A percentile compares a stretch with the other conserved stretches of the same genome.
Evolutionary conservation across 768 basidiomycete genomes (phyloP).

Genomic region (Lactarius quietus): DNA sequence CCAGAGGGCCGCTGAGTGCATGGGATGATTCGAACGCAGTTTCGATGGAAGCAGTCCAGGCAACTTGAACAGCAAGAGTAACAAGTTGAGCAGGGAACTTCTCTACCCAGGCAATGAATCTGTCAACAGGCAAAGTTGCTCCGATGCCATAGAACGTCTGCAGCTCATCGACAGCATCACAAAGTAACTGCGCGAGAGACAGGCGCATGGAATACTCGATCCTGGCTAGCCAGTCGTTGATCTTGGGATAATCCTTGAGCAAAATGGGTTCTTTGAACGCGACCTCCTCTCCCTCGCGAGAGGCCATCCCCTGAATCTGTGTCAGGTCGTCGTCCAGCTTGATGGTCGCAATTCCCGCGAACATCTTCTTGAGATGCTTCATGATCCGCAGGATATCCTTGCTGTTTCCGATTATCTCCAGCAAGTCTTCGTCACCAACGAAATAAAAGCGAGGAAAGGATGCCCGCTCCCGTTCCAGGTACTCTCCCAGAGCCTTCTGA

Average conservation of each 20-base stretch:
- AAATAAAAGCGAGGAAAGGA: constrained; percentile 99
- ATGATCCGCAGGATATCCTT: constrained; percentile 97
- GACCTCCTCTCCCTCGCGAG: constrained; percentile 94
- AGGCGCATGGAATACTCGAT: constrained; percentile 91
- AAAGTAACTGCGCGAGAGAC: constrained; percentile 80
- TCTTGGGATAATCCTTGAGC: constrained; percentile 92
- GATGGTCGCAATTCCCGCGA: constrained; percentile 92
- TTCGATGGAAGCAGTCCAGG: constrained; percentile 90
- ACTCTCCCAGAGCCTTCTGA: constrained; percentile 98
- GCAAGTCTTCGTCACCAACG: constrained; percentile 95
- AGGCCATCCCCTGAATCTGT: constrained; percentile 90
- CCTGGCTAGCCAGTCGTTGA: constrained; percentile 96
- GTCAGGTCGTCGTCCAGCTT: constrained; percentile 83
- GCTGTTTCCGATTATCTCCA: constrained; percentile 99
- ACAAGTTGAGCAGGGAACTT: constrained; percentile 95
- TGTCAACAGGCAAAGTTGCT: constrained; percentile 53
- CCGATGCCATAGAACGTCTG: constrained; percentile 74
- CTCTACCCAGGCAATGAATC: constrained; percentile 88
- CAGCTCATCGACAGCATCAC: constrained; percentile 75
- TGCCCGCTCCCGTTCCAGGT: constrained; percentile 93
- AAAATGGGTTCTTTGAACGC: constrained; percentile 76
- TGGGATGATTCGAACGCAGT: constrained; percentile 52
- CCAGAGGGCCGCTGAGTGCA: constrained; percentile 62
- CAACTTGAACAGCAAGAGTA: constrained; percentile 91
- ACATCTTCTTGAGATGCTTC: constrained; percentile 99